Base-by-base conservation (phyloP, 257 asterid species). In the Phtheirospermum japonicum region DNA sequence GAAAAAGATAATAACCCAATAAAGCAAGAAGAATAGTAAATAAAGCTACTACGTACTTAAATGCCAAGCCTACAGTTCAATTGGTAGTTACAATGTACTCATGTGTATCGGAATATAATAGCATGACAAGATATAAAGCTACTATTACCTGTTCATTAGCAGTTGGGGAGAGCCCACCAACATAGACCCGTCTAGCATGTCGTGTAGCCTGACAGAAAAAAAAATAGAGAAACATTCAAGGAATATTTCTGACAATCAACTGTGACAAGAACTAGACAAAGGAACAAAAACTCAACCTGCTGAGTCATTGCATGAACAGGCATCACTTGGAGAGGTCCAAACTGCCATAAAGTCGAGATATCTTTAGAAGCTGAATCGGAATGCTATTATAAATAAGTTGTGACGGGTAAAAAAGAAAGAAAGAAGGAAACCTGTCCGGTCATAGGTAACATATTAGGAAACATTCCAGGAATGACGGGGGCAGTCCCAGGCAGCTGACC, bases 291-390 rank as follows among this genome's bases (percentile, higher is more conserved):
- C 14, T 58, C 64, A 69, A 93, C 99, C 99, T 93, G 97, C 76
- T 93, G 99, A 39, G 97, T 93, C 99, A 93, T 93, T 28, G 97
- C 99, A 73, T 88, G 96, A 66, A 89, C 80, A 33, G 95, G 96
- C 95, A 87, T 79, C 56, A 85, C 54, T 12, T 90, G 90, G 57
- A 87, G 87, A n/a, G 79, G 77, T 74, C 85, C 88, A 9, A 85
- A 76, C 96, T 90, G 95, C 74, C 46, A 71, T 14, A 61, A 58
- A 56, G 58, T 56, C 23, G 46, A 65, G 26, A 58, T 30, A 54
- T 64, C 45, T 23, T 46, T 54, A 66, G 60, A 51, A 71, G 23
- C 57, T 37, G 59, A 30, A 64, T 57, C 51, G 61, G 61, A 76
- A 7, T 28, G 68, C 51, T 42, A 54, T 9, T n/a, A 20, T 14